phyloP scores from a whole-genome alignment of 2,329 filamentous ascomycete genomes.

The Didymella lethalis region DNA sequence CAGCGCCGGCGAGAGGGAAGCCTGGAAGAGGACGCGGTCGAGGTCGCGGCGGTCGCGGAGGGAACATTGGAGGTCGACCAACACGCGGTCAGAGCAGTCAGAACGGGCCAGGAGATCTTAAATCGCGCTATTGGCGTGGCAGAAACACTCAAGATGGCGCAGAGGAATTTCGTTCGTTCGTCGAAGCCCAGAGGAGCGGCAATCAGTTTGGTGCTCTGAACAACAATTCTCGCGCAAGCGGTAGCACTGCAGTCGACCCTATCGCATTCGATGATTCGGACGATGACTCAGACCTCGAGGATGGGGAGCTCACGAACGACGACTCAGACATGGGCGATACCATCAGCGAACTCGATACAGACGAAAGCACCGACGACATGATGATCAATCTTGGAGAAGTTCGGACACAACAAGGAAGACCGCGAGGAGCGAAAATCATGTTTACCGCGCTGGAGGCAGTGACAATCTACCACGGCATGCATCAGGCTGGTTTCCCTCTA shows the following conservation, averaged over 20 bases:
- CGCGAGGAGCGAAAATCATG: constrained; percentile 28
- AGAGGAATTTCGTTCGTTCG: constrained; percentile 18
- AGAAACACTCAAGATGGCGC: constrained; percentile 12
- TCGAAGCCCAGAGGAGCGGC: constrained; percentile 16
- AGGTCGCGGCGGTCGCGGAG: constrained; percentile 20
- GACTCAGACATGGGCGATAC: constrained; percentile 17
- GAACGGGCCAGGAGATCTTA: constrained; percentile 8
- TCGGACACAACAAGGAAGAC: constrained; percentile 9
- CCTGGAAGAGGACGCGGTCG: constrained; percentile 22
- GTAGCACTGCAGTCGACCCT: constrained; percentile 23
- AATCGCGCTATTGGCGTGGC: constrained; percentile 4
- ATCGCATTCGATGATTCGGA: constrained; percentile 23
- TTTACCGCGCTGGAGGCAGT: constrained; percentile 31
- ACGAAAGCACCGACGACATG: constrained; percentile 28
- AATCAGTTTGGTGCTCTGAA: constrained; percentile 28
- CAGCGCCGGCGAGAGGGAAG: constrained; percentile 26
- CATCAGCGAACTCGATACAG: constrained; percentile 24
- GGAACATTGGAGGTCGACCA: constrained; percentile 24
- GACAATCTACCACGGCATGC: constrained; percentile 27
- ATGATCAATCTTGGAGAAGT: constrained; percentile 35
- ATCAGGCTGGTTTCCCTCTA: constrained; percentile 28
- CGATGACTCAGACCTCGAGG: constrained; percentile 23
- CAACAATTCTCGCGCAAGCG: constrained; percentile 15
- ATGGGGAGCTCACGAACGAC: constrained; percentile 27
- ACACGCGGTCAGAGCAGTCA: constrained; percentile 10